Percentiles rank a stretch among this genome's conserved stretches.
Evolutionary conservation across 2,329 filamentous ascomycete genomes (phyloP).

Genomic region (Escovopsis weberi): DNA sequence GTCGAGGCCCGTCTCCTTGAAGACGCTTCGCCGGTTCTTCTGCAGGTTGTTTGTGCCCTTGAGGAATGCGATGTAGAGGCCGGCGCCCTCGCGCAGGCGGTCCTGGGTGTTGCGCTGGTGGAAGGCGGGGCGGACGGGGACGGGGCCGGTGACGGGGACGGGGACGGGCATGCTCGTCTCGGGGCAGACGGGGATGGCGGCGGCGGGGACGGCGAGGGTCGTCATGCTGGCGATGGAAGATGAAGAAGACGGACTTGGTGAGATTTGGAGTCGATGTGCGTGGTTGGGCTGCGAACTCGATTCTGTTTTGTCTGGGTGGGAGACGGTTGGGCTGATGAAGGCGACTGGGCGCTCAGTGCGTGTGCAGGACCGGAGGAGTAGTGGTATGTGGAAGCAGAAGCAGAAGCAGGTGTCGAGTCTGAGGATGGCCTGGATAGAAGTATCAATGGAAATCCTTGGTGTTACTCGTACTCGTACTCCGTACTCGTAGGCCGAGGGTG

Average conservation of each 20-base stretch:
- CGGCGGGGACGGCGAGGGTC: not conserved
- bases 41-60: slow-evolving; percentile 29
- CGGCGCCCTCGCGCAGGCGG: slow-evolving; percentile 34
- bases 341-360: too few species aligned
- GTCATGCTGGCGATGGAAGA: not conserved
- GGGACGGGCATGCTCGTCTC: not conserved
- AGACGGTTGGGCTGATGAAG: too few species aligned
- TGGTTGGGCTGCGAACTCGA: too few species aligned
- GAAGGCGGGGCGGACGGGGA: slow-evolving; percentile 29
- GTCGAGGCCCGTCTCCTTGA: slow-evolving; percentile 35
- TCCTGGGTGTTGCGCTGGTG: slow-evolving; percentile 36
- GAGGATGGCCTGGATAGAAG: too few species aligned
- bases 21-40: slow-evolving; percentile 37
- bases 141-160: not conserved
- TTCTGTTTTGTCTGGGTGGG: too few species aligned
- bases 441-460: too few species aligned
- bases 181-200: not conserved
- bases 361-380: too few species aligned
- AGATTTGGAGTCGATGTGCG: too few species aligned
- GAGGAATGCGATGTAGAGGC: slow-evolving; percentile 22
- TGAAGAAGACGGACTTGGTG: not conserved
- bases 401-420: too few species aligned
- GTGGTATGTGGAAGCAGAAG: too few species aligned
- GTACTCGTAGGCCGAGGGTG: too few species aligned
- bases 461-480: too few species aligned